These are phyloP conservation scores for Myriangium duriaei DNA, from an alignment of 2,329 filamentous ascomycete species.

Conservation along the genomic window DNA sequence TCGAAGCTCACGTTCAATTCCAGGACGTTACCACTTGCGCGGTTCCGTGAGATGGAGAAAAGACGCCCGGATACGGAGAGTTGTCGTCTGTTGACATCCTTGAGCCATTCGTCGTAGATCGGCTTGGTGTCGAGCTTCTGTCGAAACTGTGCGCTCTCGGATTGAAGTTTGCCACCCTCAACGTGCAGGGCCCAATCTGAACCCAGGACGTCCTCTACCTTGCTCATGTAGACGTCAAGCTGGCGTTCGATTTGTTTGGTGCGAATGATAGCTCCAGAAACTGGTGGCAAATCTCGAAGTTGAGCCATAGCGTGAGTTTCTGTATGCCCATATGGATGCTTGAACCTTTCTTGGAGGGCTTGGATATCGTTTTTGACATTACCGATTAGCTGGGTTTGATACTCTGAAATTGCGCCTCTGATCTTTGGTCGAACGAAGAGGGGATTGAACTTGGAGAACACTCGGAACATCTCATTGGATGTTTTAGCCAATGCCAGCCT, in stretches of 20 bases:
- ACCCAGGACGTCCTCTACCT: constrained; percentile 95
- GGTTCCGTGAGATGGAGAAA: constrained; percentile 77
- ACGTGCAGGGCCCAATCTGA: constrained; percentile 89
- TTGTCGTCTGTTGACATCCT: constrained; percentile 77
- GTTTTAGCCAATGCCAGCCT: constrained; percentile 90
- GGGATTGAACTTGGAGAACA: constrained; percentile 99
- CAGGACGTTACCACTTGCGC: constrained; percentile 77
- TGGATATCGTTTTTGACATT: constrained; percentile 96
- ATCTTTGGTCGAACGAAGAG: constrained; percentile 99
- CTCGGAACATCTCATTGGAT: constrained; percentile 98
- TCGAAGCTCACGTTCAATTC: constrained; percentile 95
- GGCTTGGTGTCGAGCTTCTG: constrained; percentile 90
- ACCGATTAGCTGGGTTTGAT: constrained; percentile 94
- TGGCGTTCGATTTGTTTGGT: constrained; percentile 94
- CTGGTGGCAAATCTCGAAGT: constrained; percentile 84
- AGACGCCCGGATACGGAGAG: constrained; percentile 85
- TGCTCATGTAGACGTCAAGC: constrained; percentile 92
- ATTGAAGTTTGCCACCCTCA: constrained; percentile 86
- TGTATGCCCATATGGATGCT: constrained; percentile 96
- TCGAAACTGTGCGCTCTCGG: constrained; percentile 84
- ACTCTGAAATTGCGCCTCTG: constrained; percentile 91
- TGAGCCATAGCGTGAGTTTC: constrained; percentile 98
- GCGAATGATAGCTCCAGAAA: constrained; percentile 96
- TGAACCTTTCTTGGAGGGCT: constrained; percentile 88
- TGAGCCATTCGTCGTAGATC: constrained; percentile 91